Evolutionary conservation across 2,329 filamentous ascomycete genomes (phyloP), one percentile per base, ranked within the genome.

Genomic region (Hansfordia pulvinata): DNA sequence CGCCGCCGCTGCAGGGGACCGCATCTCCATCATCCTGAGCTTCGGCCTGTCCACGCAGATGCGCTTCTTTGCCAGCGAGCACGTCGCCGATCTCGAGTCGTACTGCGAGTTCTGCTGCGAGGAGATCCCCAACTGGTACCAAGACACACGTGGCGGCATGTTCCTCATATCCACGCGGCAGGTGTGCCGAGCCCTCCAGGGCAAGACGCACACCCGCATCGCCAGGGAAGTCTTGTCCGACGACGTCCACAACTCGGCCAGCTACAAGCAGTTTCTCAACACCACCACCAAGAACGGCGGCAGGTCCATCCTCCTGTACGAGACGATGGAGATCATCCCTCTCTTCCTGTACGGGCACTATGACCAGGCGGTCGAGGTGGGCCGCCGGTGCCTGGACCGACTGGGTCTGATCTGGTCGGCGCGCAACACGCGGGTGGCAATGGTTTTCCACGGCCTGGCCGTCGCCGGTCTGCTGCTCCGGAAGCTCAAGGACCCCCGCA

Each of bases 21-120:
- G 77, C 17, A 72, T 78, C 28, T 67, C 79, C 2, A 73, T 76
- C 6, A 73, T 86, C 17, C 56, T 86, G 8, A 78, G 76, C 38
- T 70, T 79, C 27, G 81, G 78, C 0, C 55, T 84, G 12, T 62
- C 67, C 17, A 71, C 75, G 3, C 64, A 70, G 35, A 67, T 77
- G 39, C 74, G 69, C 36, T 67, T 85, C 30, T 84, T 76, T 47
- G 66, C 69, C 9, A 76, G 74, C 36, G 71, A 82, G 35, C 76
- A 82, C 31, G 58, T 74, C 25, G 57, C 60, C 10, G 80, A 86
- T 30, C 54, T 84, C 0, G 79, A 85, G 44, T 64, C 64, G 0
- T 81, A 73, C 43, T 78, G 76, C 38, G 65, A 72, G 25, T 81
- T 76, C 33, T 67, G 73, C n/a, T 77, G 75, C 33, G 69, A 84